A percentile compares a stretch with the other conserved stretches of the same genome.
Evolutionary conservation across 345 rosid species (phyloP).

Genomic region (Acer negundo): DNA sequence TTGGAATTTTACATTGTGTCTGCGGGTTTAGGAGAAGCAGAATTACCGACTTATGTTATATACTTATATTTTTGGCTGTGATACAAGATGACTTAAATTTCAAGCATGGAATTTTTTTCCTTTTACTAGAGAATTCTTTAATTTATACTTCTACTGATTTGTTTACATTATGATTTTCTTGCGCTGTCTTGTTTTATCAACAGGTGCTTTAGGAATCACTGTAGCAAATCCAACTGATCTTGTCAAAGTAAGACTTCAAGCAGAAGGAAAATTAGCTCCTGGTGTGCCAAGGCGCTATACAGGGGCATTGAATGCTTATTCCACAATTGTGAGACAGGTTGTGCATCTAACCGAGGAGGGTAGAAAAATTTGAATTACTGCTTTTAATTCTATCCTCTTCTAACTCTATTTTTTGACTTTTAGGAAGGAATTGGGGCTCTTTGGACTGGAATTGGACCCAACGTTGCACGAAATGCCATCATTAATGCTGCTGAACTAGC

Average conservation of each 20-base stretch:
- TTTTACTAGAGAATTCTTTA: not conserved
- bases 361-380: constrained; percentile 12
- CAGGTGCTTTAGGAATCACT: constrained; percentile 87
- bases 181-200: constrained; percentile 22
- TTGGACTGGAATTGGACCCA: constrained; percentile 98
- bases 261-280: constrained; percentile 94
- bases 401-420: constrained; percentile 27
- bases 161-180: not conserved
- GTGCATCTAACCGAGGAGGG: constrained; percentile 20
- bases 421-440: constrained; percentile 94
- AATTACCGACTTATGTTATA: not conserved
- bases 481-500: constrained; percentile 98
- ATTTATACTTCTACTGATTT: not conserved
- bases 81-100: not conserved
- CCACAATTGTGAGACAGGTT: constrained; percentile 93
- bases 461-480: constrained; percentile 89
- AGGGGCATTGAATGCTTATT: constrained; percentile 93
- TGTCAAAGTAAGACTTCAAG: constrained; percentile 97
- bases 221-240: constrained; percentile 99
- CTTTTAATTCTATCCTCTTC: constrained; percentile 16
- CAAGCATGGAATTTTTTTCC: not conserved
- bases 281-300: constrained; percentile 95
- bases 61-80: not conserved
- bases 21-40: not conserved
- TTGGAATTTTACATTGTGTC: not conserved